Evolutionary conservation across 192 early-diverging fungal genomes (phyloP), one percentile per base, ranked within the genome.

Genomic region (Coemansia sp.): DNA sequence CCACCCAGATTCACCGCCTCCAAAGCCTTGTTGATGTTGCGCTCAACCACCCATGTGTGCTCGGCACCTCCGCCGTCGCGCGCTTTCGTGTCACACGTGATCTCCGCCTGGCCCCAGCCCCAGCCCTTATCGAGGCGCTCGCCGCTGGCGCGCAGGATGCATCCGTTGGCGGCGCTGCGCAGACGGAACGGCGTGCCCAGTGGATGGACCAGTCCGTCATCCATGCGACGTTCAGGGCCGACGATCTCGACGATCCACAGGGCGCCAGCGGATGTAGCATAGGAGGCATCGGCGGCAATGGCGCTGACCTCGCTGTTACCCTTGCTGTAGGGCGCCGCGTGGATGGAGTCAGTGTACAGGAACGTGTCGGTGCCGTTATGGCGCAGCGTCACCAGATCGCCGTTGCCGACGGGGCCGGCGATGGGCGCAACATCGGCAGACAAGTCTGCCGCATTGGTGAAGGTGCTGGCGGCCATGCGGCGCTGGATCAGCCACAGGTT

Each of bases 91-190:
- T 95, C 90, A 38, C 97, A 95, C 29, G 93, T 92, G 33, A 97
- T 87, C 62, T 99, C 94, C 42, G 93, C 89, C 73, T 96, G 94
- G 37, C 86, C 87, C 80, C 88, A 95, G 34, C 88, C 95, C 95
- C 94, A 97, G 47, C 90, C 85, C 60, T 79, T 72, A 45, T 96
- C 95, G 36, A 99, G 81, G 42, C 85, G 76, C 38, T 87, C 84
- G 64, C 84, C 81, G 61, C 89, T 87, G 9, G 92, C 88, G 68
- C 88, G 84, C 20, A 99, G 70, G 33, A 88, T 84, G 63, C 95
- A 95, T 53, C 82, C 67, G 55, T 57, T 42, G 69, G 87, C 91
- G 10, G 89, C 71, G 61, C 94, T 70, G 37, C 86, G 84, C 72
- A 99, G 87, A 47, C 85, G 84, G 40, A 83, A 74, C 22, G 79